These are phyloP conservation scores for Herpetomonas tarakana DNA, from an alignment of 208 protist genomes.

Conservation along the genomic window DNA sequence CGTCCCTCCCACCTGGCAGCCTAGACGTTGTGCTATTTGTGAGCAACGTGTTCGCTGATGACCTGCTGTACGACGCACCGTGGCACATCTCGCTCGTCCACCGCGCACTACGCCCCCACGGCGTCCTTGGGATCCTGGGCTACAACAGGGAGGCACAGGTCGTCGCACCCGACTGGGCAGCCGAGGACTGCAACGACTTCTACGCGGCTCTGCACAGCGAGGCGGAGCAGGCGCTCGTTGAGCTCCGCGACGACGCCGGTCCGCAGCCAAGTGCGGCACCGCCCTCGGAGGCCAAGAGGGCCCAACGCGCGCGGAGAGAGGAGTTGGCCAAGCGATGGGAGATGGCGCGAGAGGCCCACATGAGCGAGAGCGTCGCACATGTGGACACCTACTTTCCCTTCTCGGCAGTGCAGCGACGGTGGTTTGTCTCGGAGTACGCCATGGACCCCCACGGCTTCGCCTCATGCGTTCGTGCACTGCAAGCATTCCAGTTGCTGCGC, in stretches of 20 bases:
- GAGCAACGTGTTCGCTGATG: constrained; percentile 65
- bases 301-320: too few relatives aligned
- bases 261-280: not conserved
- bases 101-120: constrained; percentile 59
- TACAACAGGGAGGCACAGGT: constrained; percentile 25
- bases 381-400: constrained; percentile 83
- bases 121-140: constrained; percentile 71
- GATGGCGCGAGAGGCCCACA: constrained; percentile 24
- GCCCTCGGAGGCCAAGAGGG: too few relatives aligned
- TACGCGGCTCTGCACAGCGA: not conserved
- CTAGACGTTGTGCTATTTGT: constrained; percentile 77
- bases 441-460: constrained; percentile 41
- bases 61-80: constrained; percentile 74
- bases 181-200: constrained; percentile 41
- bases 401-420: constrained; percentile 48
- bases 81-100: constrained; percentile 79
- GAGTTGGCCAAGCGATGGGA: too few relatives aligned
- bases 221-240: not conserved
- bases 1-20: constrained; percentile 30
- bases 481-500: constrained; percentile 51
- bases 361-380: constrained; percentile 48
- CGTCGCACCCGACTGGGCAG: constrained; percentile 43
- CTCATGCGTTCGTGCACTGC: constrained; percentile 38
- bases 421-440: constrained; percentile 68
- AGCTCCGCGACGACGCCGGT: not conserved